Evolutionary conservation across 2,329 filamentous ascomycete genomes (phyloP), one percentile per base, ranked within the genome.

Genomic region (Sporothrix protearum): DNA sequence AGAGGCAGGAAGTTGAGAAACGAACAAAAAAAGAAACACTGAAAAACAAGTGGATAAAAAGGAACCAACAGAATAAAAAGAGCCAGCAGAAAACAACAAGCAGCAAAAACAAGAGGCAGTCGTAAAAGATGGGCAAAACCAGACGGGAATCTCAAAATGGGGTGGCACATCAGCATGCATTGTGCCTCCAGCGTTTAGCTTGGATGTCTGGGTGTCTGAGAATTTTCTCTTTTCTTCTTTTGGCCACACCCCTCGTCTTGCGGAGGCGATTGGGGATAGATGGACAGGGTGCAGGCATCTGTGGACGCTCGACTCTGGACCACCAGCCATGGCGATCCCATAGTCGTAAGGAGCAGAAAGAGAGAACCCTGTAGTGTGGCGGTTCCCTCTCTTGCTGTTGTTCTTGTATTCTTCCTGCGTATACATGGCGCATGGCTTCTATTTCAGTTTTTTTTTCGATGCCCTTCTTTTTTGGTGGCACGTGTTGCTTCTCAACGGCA

Each of bases 341-440:
- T 7, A 33, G 9, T 30, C 22, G 68, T 61, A 59, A 22, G 53
- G 22, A 30, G 49, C 51, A 69, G 33, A 59, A 49, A 47, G n/a
- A n/a, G n/a, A n/a, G n/a, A 61, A 33, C 16, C 68, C 19, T 59
- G 68, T 19, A 59, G 68, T 49, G 68, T 69, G 68, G 68, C 53
- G 53, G 36, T 57, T 57, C 68, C 28, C 30, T 25, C 51, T 16
- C 63, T 22, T n/a, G 19, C 8, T 22, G 16, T 22, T 36, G 33
- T 63, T 9, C 4, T 33, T 33, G 33, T 25, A 22, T 25, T 63
- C 55, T 8, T 59, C 36, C 36, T 25, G 22, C 3, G n/a, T 53
- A 1, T 22, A 12, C 9, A 12, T 25, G 25, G 7, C 22, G 4
- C n/a, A 42, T 45, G 22, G 30, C 49, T 53, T 53, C 22, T 53